Evolutionary conservation across 163 green algal species (phyloP), one percentile per base, ranked within the genome.

Genomic region (Trebouxia gelatinosa): DNA sequence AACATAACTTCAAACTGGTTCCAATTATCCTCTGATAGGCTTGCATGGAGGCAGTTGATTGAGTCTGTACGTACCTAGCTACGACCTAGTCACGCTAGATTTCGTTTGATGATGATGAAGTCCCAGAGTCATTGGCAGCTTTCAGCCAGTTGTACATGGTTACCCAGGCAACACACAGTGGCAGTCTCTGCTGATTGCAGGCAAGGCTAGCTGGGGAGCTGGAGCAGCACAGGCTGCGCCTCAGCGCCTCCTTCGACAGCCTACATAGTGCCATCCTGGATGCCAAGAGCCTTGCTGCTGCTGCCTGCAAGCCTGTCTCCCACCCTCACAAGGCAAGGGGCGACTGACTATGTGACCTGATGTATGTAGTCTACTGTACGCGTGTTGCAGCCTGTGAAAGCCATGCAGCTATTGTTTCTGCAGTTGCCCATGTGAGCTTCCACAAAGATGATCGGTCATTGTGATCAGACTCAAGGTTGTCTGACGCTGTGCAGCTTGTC

Each of bases 241-340:
- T 83, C 21, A 5, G 40, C 37, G 17, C 29, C 11, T 19, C 51
- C 17, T 77, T 83, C 57, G 62, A 64, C n/a, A 51, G 29, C 37
- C 35, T 80, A 3, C 50, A 83, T 21, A 68, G 46, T 28, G 35
- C 28, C 9, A 74, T 80, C 37, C 28, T 38, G 48, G 79, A 83
- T 13, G 48, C 64, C 17, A 83, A 78, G 62, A 77, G 40, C 29
- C 38, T 78, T 35, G 79, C 79, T 57, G 79, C 79, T 21, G 71
- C 71, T 46, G 71, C 51, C 72, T 80, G 79, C 65, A 58, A 80
- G 61, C 57, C 67, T 39, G 51, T 83, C 17, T 38, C 61, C 1
- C 46, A 50, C 31, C 19, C 32, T 17, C 62, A 79, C 6, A 83
- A 83, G 72, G 79, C 77, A 16, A 58, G 48, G 48, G 16, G 16